These are phyloP conservation scores for Malassezia sp. DNA, from an alignment of 1,284 basidiomycete species.

Conservation along the genomic window DNA sequence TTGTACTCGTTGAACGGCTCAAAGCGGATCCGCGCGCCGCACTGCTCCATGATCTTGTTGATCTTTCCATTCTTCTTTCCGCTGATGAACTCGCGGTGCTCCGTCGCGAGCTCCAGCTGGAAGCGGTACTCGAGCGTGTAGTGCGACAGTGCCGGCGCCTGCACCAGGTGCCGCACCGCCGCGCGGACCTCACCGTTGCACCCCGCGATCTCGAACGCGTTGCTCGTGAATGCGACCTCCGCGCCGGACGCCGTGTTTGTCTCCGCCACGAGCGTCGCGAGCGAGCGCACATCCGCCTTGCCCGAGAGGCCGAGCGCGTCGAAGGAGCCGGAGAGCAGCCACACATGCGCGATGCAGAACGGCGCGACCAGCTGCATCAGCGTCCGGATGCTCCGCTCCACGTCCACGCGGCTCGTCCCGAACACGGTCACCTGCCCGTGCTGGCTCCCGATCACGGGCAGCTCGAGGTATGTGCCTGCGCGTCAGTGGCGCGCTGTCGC, in stretches of 20 bases:
- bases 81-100: slow-evolving; percentile 88
- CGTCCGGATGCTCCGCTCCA: slow-evolving; percentile 83
- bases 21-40: slow-evolving; percentile 90
- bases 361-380: slow-evolving; percentile 93
- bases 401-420: slow-evolving; percentile 86
- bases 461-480: slow-evolving; percentile 87
- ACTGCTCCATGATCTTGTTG: slow-evolving; percentile 52
- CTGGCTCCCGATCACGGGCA: slow-evolving; percentile 78
- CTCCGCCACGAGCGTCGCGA: slow-evolving; percentile 72
- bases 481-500: no score
- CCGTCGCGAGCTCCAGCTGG: slow-evolving; percentile 94
- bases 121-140: slow-evolving; percentile 97
- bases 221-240: slow-evolving; percentile 90
- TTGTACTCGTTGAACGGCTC: slow-evolving; percentile 99
- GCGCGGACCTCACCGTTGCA: slow-evolving; percentile 79
- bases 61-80: slow-evolving; percentile 49
- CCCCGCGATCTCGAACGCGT: slow-evolving; percentile 96
- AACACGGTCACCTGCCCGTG: slow-evolving; percentile 85
- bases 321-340: slow-evolving; percentile 84
- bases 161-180: slow-evolving; percentile 74
- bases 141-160: slow-evolving; percentile 78
- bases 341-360: slow-evolving; percentile 89
- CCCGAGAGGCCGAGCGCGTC: slow-evolving; percentile 73
- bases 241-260: slow-evolving; percentile 78
- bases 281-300: slow-evolving; percentile 69